phyloP scores from a whole-genome alignment of 176 grass and related monocot species.

The Olyra latifolia region DNA sequence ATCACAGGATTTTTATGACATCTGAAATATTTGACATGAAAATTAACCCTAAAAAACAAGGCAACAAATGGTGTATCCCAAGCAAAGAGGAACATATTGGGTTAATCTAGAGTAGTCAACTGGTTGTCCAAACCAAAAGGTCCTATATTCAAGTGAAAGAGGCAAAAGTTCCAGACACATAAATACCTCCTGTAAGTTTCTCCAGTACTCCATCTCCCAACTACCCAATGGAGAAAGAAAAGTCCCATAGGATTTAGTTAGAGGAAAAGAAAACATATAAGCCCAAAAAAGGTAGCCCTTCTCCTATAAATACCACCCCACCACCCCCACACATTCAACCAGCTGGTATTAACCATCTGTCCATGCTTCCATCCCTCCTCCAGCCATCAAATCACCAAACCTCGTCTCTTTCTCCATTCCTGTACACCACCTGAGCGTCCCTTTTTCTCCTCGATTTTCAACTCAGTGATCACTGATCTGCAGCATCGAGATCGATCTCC shows the following conservation, averaged over 20 bases:
- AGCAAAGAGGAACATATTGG: neutral
- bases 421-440: neutral
- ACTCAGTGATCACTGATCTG: neutral
- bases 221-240: conserved; percentile 19
- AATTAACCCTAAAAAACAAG: no score
- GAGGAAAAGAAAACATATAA: neutral
- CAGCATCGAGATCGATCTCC: neutral
- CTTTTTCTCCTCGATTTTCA: neutral
- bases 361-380: neutral
- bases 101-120: neutral
- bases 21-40: neutral
- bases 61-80: no score
- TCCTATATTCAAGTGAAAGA: neutral
- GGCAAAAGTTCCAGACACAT: neutral
- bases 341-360: neutral
- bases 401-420: neutral
- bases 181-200: neutral
- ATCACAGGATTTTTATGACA: neutral
- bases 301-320: conserved; percentile 40
- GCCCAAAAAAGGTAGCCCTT: neutral
- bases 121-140: neutral
- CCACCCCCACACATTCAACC: neutral
- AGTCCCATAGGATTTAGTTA: neutral
- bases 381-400: neutral
- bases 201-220: neutral